These are phyloP conservation scores for Bipolaris gigantea DNA, from an alignment of 2,329 filamentous ascomycete genomes.

Conservation along the genomic window DNA sequence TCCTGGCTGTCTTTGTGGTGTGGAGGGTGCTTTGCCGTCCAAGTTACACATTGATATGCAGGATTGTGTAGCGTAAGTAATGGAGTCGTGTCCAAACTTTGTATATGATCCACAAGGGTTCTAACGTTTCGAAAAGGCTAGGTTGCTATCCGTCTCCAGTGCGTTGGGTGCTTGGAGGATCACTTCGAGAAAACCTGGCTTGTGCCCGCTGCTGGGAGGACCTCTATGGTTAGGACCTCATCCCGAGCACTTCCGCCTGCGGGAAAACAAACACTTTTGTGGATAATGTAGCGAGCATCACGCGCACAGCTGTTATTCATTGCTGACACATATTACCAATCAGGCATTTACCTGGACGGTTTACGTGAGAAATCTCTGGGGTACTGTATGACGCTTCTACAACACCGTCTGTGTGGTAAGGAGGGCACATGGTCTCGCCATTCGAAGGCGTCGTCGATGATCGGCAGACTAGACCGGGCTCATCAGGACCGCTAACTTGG, in stretches of 20 bases:
- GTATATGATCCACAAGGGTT: slow-evolving; percentile 16
- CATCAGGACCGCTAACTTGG: background rate
- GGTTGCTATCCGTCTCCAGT: slow-evolving; percentile 8
- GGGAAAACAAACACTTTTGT: slow-evolving; percentile 17
- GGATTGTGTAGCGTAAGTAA: background rate
- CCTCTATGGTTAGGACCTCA: slow-evolving; percentile 15
- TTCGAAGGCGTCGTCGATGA: background rate
- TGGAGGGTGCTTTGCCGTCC: slow-evolving; percentile 11
- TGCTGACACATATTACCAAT: background rate
- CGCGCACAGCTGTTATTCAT: background rate
- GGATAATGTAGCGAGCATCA: slow-evolving; percentile 2
- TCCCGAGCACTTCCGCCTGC: slow-evolving; percentile 16
- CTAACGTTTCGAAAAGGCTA: slow-evolving; percentile 5
- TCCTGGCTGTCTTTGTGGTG: slow-evolving; percentile 2
- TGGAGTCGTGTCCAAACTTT: slow-evolving; percentile 7
- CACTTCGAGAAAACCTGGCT: background rate
- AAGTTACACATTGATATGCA: background rate
- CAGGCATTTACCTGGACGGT: background rate
- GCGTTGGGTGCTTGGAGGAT: slow-evolving; percentile 12
- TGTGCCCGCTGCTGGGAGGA: slow-evolving; percentile 6
- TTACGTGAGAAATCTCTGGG: background rate
- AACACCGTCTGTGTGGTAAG: background rate
- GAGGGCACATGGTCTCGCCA: background rate
- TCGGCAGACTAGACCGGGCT: slow-evolving; percentile 1
- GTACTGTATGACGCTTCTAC: background rate